A percentile compares a stretch with the other conserved stretches of the same genome.
Conservation (phyloP, 2,329 filamentous ascomycete genomes). For the Alternaria postmessia region DNA sequence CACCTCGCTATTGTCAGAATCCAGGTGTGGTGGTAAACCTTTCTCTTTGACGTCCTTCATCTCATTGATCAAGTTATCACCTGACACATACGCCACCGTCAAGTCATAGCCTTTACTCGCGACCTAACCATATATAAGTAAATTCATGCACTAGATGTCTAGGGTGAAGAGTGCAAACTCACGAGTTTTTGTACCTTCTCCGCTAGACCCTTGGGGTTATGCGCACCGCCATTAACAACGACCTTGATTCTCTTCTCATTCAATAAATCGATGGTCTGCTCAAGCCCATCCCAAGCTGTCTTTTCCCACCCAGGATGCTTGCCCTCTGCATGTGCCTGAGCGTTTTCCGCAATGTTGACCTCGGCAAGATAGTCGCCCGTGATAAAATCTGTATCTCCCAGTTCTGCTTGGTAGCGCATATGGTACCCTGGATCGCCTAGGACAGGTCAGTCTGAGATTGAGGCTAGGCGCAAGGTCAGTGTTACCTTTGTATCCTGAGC, state of each 20-base stretch:
- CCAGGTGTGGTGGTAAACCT: constrained; percentile 53
- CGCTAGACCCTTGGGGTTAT: constrained; percentile 63
- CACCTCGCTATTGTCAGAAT: constrained; percentile 51
- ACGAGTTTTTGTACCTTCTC: constrained; percentile 55
- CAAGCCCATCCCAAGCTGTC: constrained; percentile 60
- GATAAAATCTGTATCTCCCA: constrained; percentile 52
- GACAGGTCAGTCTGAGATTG: constrained; percentile 7
- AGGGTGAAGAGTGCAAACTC: background rate
- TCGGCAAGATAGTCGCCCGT: constrained; percentile 55
- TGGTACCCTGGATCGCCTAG: constrained; percentile 50
- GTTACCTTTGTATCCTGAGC: constrained; percentile 47
- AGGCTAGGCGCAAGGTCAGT: background rate
- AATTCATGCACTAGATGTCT: background rate
- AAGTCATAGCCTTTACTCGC: constrained; percentile 47
- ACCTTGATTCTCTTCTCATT: constrained; percentile 62
- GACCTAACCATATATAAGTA: constrained; percentile 31
- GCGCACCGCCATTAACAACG: constrained; percentile 65
- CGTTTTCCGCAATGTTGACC: constrained; percentile 58
- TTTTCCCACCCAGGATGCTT: constrained; percentile 56
- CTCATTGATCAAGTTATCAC: constrained; percentile 55
- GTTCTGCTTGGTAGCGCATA: constrained; percentile 46
- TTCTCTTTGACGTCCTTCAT: constrained; percentile 43
- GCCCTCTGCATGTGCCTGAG: constrained; percentile 51
- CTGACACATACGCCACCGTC: constrained; percentile 56
- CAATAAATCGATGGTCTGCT: constrained; percentile 57